Evolutionary conservation across 208 protist genomes (phyloP), one percentile per base, ranked within the genome.

Genomic region (Crithidia brevicula): DNA sequence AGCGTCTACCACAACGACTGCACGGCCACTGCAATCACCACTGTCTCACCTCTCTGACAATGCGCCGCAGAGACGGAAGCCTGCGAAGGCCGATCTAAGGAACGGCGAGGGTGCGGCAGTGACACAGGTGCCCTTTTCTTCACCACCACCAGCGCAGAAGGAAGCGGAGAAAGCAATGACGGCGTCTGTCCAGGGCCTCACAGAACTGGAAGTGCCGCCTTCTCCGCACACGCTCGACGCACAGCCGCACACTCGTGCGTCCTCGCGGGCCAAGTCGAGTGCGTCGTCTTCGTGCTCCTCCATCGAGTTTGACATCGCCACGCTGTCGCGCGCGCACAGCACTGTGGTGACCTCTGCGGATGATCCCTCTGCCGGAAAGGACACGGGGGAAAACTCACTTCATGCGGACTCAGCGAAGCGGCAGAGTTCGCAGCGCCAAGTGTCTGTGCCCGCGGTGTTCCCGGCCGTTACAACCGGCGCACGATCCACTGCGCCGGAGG

Each of bases 201-300:
- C n/a, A n/a, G n/a, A n/a, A n/a, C n/a, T n/a, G n/a, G n/a, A n/a
- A n/a, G n/a, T n/a, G n/a, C n/a, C n/a, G n/a, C n/a, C n/a, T n/a
- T n/a, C n/a, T n/a, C n/a, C n/a, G n/a, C 20, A 27, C 18, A 47
- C 4, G 20, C 20, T 23, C 25, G 36, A 46, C 22, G 18, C 54
- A 23, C 11, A 30, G n/a, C 10, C 3, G n/a, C 30, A 31, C n/a
- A 25, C 4, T 20, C 5, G 13, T 5, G 8, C 53, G 7, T 25
- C 34, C 6, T 59, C 53, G 33, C 15, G 36, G 10, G 15, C 10
- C 36, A 20, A 16, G 5, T 28, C 54, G 23, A 7, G 36, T 0
- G 43, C 36, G 34, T 46, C 54, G 8, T 47, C 36, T 31, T 30
- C 54, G 22, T 60, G 31, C 22, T 43, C 54, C 36, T 60, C 54